These are phyloP conservation scores for Schizophyllum commune DNA, from an alignment of 1,284 basidiomycete species.

Conservation along the genomic window DNA sequence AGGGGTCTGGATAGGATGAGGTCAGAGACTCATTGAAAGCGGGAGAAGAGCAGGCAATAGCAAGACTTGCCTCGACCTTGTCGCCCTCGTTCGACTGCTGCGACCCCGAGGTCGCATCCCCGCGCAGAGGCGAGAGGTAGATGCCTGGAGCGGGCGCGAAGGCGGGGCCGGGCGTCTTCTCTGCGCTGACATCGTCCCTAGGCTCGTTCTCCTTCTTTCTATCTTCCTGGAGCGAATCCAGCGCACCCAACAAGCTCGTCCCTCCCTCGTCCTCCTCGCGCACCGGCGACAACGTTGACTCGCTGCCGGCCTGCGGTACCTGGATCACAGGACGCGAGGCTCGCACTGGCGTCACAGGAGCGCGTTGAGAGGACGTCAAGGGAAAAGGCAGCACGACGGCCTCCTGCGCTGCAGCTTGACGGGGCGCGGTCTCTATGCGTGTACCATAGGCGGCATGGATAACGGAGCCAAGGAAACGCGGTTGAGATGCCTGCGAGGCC, in stretches of 20 bases:
- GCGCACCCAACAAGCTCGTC: too few species aligned
- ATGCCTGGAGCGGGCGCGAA: conserved; percentile 39
- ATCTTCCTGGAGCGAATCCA: conserved; percentile 39
- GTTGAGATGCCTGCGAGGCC: neutral
- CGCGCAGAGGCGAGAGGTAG: conserved; percentile 39
- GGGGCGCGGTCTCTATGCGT: too few species aligned
- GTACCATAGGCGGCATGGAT: too few species aligned
- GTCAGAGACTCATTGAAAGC: too few species aligned
- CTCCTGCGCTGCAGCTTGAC: neutral
- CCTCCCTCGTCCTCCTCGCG: conserved; percentile 45
- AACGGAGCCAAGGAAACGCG: neutral
- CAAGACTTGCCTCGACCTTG: neutral
- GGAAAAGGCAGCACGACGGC: neutral
- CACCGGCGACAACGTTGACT: conserved; percentile 7
- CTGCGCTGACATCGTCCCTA: neutral
- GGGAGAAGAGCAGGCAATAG: too few species aligned
- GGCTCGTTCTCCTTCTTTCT: conserved; percentile 36
- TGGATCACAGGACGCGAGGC: neutral
- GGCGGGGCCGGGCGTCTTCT: conserved; percentile 6
- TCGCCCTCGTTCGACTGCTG: neutral
- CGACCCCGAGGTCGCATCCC: neutral
- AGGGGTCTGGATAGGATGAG: too few species aligned
- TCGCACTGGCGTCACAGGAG: neutral
- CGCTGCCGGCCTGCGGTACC: neutral
- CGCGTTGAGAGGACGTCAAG: neutral